Evolutionary conservation across 768 basidiomycete species (phyloP), one percentile per base, ranked within the genome.

Genomic region (Suillus brevipes): DNA sequence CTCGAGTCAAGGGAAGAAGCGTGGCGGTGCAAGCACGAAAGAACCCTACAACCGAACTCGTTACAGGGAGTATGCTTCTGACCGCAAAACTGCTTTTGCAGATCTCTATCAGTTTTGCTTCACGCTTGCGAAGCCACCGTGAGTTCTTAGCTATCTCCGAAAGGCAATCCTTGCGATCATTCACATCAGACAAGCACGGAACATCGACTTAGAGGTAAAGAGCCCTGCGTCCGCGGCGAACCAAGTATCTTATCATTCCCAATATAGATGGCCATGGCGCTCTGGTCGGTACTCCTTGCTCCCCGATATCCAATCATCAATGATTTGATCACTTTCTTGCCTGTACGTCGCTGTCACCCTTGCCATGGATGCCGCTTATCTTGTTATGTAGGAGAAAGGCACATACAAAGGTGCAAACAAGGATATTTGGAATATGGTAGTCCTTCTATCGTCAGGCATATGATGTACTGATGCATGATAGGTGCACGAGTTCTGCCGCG

Each of bases 371-470:
- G 49, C 9, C 59, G 31, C 10, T 16, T 43, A 13, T 43, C 14
- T 25, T 25, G 37, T 31, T 47, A 49, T 63, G 61, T 63, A 81
- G 78, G 78, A 85, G 60, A 80, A 76, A 65, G 84, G 83, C 8
- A 82, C 79, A 4, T 92, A 91, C 77, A 93, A 89, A 71, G 90
- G 88, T 0, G 86, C 88, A 16, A 94, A 92, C 75, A 91, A 91
- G 71, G 93, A 95, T 76, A 77, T 94, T 10, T 95, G 93, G 93
- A 84, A 77, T 64, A 94, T 94, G 92, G 92, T 90, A 16, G 82
- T 78, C 38, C 40, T 31, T 63, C 43, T 20, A 13, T 37, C 31
- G 13, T 52, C 28, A 20, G 47, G 23, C 28, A 28, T 28, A 28
- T 14, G 56, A 56, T 56, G 65, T 8, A 66, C 60, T 31, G 47